These are phyloP conservation scores for Bacidia gigantensis DNA, from an alignment of 495 filamentous ascomycete species.

Conservation along the genomic window DNA sequence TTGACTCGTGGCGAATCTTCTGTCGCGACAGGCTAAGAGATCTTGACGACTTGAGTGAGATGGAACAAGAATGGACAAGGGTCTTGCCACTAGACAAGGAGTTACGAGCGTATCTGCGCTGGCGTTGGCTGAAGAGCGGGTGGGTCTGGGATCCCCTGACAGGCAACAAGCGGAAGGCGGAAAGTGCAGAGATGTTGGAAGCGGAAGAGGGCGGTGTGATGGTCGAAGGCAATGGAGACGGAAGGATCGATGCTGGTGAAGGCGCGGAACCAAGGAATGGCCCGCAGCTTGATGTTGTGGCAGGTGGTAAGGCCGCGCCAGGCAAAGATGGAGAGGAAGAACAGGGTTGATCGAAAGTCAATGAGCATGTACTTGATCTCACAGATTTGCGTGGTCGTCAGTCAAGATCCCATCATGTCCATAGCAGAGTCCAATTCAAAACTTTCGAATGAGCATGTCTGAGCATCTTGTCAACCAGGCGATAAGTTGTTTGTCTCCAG, in stretches of 20 bases:
- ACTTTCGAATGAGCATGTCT: too few species aligned
- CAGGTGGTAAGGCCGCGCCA: too few species aligned
- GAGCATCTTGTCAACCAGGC: too few species aligned
- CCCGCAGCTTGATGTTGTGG: too few species aligned
- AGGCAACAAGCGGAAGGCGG: constrained; percentile 45
- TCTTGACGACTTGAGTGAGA: not conserved
- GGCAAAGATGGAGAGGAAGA: not conserved
- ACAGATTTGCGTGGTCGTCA: too few species aligned
- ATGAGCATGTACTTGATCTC: not conserved
- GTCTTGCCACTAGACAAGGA: constrained; percentile 84
- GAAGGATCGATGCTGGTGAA: not conserved
- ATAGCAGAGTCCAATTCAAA: too few species aligned
- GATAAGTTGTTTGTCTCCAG: too few species aligned
- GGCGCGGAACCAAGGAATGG: too few species aligned
- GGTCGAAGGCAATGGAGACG: constrained; percentile 43
- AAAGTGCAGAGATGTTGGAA: constrained; percentile 40
- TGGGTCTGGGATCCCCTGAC: constrained; percentile 67
- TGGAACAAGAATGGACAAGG: constrained; percentile 62
- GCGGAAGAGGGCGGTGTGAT: constrained; percentile 46
- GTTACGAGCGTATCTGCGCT: constrained; percentile 67
- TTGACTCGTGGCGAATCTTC: constrained; percentile 92
- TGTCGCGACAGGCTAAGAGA: constrained; percentile 67
- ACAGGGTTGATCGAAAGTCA: not conserved
- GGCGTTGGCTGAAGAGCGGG: constrained; percentile 85
- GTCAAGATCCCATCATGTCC: too few species aligned